Evolutionary conservation across 768 basidiomycete species (phyloP), one percentile per base, ranked within the genome.

Genomic region (Tylopilus rubrobrunneus): DNA sequence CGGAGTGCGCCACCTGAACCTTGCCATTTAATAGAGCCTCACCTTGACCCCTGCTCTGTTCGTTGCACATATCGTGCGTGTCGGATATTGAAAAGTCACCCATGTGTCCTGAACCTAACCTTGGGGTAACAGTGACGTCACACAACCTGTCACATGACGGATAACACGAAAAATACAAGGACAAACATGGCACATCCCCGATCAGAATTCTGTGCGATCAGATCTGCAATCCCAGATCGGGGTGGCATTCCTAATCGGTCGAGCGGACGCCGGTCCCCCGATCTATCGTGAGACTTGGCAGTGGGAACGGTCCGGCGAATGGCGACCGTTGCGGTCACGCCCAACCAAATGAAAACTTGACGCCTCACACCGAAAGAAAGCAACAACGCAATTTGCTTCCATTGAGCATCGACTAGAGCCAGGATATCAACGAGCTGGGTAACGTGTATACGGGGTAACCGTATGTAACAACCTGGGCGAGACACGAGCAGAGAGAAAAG

Each of bases 381-480:
- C 59, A 55, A 43, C 55, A 51, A 23, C 39, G 36, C 59, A 34
- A 7, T 44, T 45, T 56, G 56, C 49, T 49, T 47, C 53, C 57
- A 53, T 56, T 58, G 34, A 45, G 57, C 57, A 58, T 55, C 63
- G 57, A 62, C 46, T 59, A 51, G 60, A 61, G 63, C 53, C 56
- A 53, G 70, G 63, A 69, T 71, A 69, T 71, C 68, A 62, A 64
- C 57, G 59, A 59, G 62, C 63, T 56, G 66, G 68, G 68, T 68
- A 68, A 71, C 57, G 49, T 55, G 57, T 70, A 57, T 71, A 71
- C 68, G 70, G 69, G 70, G 70, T 70, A 70, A 68, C 70, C 68
- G 68, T 57, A 71, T 70, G 64, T 57, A 59, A 66, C 64, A 64
- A 59, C 55, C 62, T 58, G 61, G 56, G 57, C 42, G 46, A 45